These are phyloP conservation scores for Scheffersomyces spartinae DNA, from an alignment of 805 yeast genomes.

Conservation along the genomic window DNA sequence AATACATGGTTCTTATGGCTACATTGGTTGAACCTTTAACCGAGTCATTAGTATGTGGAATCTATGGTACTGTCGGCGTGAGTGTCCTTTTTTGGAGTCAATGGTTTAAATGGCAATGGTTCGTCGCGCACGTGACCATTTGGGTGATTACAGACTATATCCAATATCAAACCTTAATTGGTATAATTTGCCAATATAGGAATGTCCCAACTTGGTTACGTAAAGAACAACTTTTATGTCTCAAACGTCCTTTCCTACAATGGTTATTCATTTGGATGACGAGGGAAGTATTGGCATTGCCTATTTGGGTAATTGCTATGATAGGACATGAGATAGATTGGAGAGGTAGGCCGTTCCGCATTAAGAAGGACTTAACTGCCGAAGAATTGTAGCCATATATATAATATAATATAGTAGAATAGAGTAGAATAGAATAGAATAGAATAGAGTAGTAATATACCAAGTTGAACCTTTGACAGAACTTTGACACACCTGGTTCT, in stretches of 20 bases:
- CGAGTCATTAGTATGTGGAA: slow-evolving; percentile 58
- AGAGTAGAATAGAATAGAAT: too few species aligned
- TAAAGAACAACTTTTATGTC: too few species aligned
- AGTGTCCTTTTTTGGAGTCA: slow-evolving; percentile 31
- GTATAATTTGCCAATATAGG: too few species aligned
- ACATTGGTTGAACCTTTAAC: slow-evolving; percentile 82
- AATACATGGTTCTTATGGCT: slow-evolving; percentile 79
- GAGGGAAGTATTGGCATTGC: slow-evolving; percentile 67
- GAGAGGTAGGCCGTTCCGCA: slow-evolving; percentile 68
- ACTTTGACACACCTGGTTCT: too few species aligned
- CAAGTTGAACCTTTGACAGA: too few species aligned
- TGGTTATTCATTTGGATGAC: slow-evolving; percentile 44
- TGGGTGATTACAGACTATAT: slow-evolving; percentile 60
- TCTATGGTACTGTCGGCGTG: slow-evolving; percentile 51
- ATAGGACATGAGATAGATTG: slow-evolving; percentile 65
- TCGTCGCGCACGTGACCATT: slow-evolving; percentile 38
- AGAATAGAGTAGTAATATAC: too few species aligned
- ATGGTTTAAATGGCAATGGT: slow-evolving; percentile 22
- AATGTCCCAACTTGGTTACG: slow-evolving; percentile 4
- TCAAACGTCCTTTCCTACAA: slow-evolving; percentile 6
- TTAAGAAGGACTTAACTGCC: slow-evolving; percentile 65
- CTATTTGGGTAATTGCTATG: slow-evolving; percentile 78
- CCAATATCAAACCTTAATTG: slow-evolving; percentile 43
- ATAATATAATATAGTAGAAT: too few species aligned
- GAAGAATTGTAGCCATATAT: slow-evolving; percentile 55